Percentiles rank a stretch among this genome's conserved stretches.
These are phyloP conservation scores for Stephania yunnanensis DNA, from an alignment of 164 flowering plant species.

Conservation along the genomic window DNA sequence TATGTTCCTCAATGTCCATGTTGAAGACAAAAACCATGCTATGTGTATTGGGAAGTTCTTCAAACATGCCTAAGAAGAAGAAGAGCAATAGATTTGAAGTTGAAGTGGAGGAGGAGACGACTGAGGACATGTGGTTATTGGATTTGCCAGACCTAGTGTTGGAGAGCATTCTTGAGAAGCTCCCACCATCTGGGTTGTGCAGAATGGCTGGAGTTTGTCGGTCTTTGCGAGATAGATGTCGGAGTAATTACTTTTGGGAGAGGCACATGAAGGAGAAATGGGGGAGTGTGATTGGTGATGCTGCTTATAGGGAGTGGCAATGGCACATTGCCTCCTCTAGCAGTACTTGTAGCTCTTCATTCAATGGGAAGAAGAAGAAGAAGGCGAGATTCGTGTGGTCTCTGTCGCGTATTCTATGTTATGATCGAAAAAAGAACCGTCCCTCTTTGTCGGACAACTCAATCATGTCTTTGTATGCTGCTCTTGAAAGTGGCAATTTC, in stretches of 20 bases:
- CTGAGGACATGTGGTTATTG: constrained; percentile 36
- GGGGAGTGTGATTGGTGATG: constrained; percentile 60
- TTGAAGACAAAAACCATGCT: constrained; percentile 17
- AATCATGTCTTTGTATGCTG: constrained; percentile 60
- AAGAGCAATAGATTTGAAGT: constrained; percentile 15
- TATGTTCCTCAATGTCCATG: constrained; percentile 25
- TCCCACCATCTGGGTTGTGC: constrained; percentile 60
- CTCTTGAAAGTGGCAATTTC: constrained; percentile 76
- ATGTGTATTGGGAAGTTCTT: constrained; percentile 6
- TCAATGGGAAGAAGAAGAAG: constrained; percentile 14
- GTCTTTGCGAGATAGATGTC: constrained; percentile 68
- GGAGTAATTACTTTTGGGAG: constrained; percentile 74
- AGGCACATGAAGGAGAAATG: constrained; percentile 79
- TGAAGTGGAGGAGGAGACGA: constrained; percentile 34
- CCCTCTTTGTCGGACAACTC: constrained; percentile 43
- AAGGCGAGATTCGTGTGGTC: constrained; percentile 29
- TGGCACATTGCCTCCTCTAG: constrained; percentile 41
- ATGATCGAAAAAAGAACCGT: constrained; percentile 16
- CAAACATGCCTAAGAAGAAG: constrained; percentile 35
- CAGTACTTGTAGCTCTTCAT: constrained; percentile 16
- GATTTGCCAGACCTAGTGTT: constrained; percentile 84
- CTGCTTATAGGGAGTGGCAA: constrained; percentile 75
- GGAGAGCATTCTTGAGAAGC: constrained; percentile 76
- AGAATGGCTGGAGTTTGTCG: constrained; percentile 72
- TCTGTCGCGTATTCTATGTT: constrained; percentile 41